These are phyloP conservation scores for Fusarium lyarnte DNA, from an alignment of 2,329 filamentous ascomycete genomes.

Conservation along the genomic window DNA sequence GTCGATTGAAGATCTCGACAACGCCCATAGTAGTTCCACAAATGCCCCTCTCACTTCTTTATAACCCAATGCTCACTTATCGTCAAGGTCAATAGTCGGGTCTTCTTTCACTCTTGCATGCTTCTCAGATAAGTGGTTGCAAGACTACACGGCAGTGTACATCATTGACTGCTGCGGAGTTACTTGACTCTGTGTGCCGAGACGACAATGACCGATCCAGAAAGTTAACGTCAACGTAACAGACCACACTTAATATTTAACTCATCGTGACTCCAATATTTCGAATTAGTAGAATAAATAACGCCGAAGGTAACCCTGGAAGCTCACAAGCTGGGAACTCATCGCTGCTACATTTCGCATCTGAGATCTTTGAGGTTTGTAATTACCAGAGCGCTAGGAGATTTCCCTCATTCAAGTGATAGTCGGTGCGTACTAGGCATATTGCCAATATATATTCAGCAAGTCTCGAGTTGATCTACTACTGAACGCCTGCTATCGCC, in stretches of 20 bases:
- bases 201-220: neutral
- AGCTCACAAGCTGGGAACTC: neutral
- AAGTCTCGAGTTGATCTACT: neutral
- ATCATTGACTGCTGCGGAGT: no score
- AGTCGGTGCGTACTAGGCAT: neutral
- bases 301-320: neutral
- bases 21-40: neutral
- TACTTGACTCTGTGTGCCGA: neutral
- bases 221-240: neutral
- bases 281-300: neutral
- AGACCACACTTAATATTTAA: neutral
- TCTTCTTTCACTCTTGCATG: neutral
- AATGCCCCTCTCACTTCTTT: neutral
- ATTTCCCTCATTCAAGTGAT: neutral
- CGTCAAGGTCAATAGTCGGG: neutral
- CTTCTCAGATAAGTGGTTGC: neutral
- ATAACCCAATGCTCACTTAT: neutral
- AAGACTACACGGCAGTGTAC: no score
- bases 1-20: neutral
- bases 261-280: neutral
- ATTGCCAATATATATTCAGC: neutral
- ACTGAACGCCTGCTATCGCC: neutral
- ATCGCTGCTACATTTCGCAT: neutral
- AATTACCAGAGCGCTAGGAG: neutral
- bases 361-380: neutral